Evolutionary conservation across 441 rosid genomes (phyloP), one percentile per base, ranked within the genome.

Genomic region (Daphne laureola): DNA sequence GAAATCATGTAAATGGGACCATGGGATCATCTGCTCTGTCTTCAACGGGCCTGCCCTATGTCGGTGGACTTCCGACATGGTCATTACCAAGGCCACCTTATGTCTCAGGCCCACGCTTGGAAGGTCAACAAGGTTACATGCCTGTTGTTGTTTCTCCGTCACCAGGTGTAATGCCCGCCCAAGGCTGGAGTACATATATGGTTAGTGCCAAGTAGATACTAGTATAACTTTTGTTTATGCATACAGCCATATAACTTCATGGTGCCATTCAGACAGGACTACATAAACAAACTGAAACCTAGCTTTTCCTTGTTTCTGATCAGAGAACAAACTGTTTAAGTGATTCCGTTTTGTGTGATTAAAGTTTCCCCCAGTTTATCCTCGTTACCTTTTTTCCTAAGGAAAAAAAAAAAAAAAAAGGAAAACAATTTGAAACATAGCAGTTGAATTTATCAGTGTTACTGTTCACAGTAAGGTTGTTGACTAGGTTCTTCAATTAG

Each of bases 141-240:
- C 95, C 92, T 49, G 54, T 84, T 66, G 67, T 81, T 67, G 54
- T 87, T 47, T 75, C 92, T 66, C 82, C 89, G 51, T 67, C 87
- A 59, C 91, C 78, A 63, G 75, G 79, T 48, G 57, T 81, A 14
- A 51, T 75, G 48, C 75, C 87, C 58, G 79, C 76, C 9, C 85
- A 78, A 49, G 79, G 81, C 67, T 87, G 95, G 92, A 77, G 68
- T 69, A 71, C 85, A 35, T 87, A 78, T 67, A 62, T 76, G 87
- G 92, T 84, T 31, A 75, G 76, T 63, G 63, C 35, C 14, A 1
- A 47, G 38, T 31, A 48, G 36, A 17, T 14, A n/a, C n/a, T n/a
- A n/a, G n/a, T n/a, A 52, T 53, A 14, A 43, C 21, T 26, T 51
- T 46, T 53, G 17, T 57, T 31, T 57, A 31, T 8, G 52, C 21